Evolutionary conservation across 2,329 filamentous ascomycete genomes (phyloP).

Genomic region (Verticillium isaacii): DNA sequence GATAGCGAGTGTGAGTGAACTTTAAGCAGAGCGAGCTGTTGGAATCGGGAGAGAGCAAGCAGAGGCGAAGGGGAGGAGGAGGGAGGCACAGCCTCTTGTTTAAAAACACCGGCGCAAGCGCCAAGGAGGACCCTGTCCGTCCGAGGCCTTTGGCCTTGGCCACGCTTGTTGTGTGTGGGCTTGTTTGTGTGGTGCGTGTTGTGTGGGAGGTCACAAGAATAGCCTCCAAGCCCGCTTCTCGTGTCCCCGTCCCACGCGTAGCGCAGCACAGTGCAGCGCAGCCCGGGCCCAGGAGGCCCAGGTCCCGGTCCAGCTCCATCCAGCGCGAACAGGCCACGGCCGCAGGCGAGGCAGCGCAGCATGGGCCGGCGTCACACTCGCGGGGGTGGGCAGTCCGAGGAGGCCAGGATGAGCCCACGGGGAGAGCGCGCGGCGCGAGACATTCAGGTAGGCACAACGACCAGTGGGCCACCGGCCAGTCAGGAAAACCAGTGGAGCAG

Average conservation of each 20-base stretch:
- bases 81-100: conserved; percentile 3
- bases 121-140: conserved; percentile 3
- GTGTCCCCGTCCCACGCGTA: not conserved
- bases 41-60: not conserved
- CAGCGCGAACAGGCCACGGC: not conserved
- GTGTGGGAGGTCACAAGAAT: not conserved
- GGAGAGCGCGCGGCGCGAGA: not conserved
- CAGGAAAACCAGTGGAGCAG: not conserved
- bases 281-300: not conserved
- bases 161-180: not conserved
- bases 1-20: not conserved
- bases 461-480: not conserved
- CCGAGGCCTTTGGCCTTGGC: not conserved
- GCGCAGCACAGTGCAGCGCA: not conserved
- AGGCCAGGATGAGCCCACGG: not conserved
- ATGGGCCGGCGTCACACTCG: not conserved
- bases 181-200: not conserved
- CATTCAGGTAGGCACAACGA: not conserved
- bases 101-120: conserved; percentile 3
- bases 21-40: not conserved
- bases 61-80: not conserved
- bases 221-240: conserved; percentile 1
- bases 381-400: not conserved
- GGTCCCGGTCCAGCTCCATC: not conserved
- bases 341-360: not conserved